Percentiles rank a stretch among this genome's conserved stretches.
These are phyloP conservation scores for Auriscalpium microsporum DNA, from an alignment of 768 basidiomycete genomes.

Conservation along the genomic window DNA sequence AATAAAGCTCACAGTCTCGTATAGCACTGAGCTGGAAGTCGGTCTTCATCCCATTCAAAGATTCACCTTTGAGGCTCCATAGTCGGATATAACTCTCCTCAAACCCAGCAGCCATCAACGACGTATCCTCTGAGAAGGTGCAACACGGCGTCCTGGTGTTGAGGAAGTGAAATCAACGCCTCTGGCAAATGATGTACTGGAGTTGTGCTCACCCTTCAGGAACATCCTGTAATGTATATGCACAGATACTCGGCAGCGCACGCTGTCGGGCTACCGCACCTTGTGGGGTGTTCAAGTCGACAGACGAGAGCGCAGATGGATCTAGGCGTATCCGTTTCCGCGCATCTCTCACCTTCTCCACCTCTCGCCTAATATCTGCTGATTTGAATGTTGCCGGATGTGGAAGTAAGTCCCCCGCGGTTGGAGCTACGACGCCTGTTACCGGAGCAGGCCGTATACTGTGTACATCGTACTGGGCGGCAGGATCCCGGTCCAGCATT, in stretches of 20 bases:
- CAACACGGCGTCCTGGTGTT: constrained; percentile 66
- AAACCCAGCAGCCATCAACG: constrained; percentile 91
- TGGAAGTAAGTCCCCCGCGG: constrained; percentile 67
- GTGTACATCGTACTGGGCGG: constrained; percentile 57
- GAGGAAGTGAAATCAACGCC: background rate
- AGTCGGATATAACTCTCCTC: constrained; percentile 90
- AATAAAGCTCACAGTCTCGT: constrained; percentile 53
- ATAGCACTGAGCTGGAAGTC: constrained; percentile 62
- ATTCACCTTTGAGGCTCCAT: constrained; percentile 93
- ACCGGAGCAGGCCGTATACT: constrained; percentile 39
- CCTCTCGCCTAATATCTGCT: constrained; percentile 84
- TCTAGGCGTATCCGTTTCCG: constrained; percentile 89
- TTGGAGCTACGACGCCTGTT: constrained; percentile 54
- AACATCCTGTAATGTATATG: constrained; percentile 90
- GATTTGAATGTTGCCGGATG: constrained; percentile 77
- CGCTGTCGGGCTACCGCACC: constrained; percentile 47
- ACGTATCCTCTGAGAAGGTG: constrained; percentile 84
- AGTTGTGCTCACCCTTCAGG: constrained; percentile 72
- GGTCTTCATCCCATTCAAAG: constrained; percentile 65
- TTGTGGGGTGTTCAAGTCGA: constrained; percentile 54
- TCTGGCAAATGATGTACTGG: constrained; percentile 2
- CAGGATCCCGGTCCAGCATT: constrained; percentile 62
- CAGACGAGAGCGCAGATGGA: constrained; percentile 49
- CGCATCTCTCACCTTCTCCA: constrained; percentile 80
- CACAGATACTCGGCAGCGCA: constrained; percentile 86